Conservation (phyloP, 2,329 filamentous ascomycete genomes). For the Leptodontidium sp. region DNA sequence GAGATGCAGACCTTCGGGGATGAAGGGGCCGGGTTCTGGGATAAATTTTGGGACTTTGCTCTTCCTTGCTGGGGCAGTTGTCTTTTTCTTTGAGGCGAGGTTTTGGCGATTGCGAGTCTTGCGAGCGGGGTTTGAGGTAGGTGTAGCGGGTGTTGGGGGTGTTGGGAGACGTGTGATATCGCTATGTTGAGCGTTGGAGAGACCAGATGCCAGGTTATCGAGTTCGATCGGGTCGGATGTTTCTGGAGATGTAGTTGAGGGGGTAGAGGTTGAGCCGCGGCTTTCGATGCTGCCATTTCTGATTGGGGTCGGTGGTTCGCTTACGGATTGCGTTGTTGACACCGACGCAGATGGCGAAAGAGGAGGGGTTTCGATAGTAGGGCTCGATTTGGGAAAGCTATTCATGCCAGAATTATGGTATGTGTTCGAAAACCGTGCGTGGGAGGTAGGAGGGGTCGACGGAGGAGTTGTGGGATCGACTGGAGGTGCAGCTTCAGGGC, state of each 20-base stretch:
- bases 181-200: background rate
- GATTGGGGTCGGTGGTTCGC: slow-evolving; percentile 1
- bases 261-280: background rate
- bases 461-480: background rate
- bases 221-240: background rate
- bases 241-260: background rate
- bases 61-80: too few relatives aligned
- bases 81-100: background rate
- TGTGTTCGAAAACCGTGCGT: background rate
- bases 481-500: too few relatives aligned
- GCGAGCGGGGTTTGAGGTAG: background rate
- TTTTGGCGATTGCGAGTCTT: background rate
- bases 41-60: background rate
- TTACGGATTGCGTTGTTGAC: background rate
- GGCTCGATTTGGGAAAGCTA: background rate
- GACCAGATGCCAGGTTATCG: background rate
- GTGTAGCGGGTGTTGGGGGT: background rate
- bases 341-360: background rate
- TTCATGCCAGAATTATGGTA: background rate
- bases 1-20: slow-evolving; percentile 1
- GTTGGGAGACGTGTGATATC: background rate
- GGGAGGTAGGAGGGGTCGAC: background rate
- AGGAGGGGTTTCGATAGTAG: background rate
- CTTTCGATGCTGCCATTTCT: background rate
- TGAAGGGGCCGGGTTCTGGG: background rate